A percentile compares a stretch with the other conserved stretches of the same genome.
These are phyloP conservation scores for Xylaria sp. DNA, from an alignment of 2,329 filamentous ascomycete species.

Conservation along the genomic window DNA sequence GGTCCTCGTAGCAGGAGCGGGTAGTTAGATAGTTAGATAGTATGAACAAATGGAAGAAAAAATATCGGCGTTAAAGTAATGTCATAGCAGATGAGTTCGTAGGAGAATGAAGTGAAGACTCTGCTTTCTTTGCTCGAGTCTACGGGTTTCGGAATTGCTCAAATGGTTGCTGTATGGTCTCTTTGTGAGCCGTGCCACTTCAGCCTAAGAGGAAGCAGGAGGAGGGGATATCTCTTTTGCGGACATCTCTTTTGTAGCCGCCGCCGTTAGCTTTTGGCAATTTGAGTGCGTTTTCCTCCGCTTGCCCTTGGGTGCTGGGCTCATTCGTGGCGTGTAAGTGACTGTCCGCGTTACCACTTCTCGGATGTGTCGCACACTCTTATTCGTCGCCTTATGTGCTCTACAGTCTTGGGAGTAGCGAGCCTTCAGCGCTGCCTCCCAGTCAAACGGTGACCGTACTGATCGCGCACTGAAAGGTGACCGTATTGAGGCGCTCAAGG, in stretches of 20 bases:
- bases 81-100: conserved; percentile 15
- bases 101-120: conserved; percentile 26
- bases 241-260: neutral
- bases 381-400: conserved; percentile 66
- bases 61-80: conserved; percentile 13
- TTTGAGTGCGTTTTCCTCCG: conserved; percentile 72
- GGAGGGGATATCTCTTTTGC: conserved; percentile 29
- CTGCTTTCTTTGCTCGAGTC: conserved; percentile 23
- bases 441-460: conserved; percentile 78
- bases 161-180: conserved; percentile 5
- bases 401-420: conserved; percentile 69
- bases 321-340: conserved; percentile 87
- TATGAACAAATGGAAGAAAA: conserved; percentile 48
- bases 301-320: conserved; percentile 90
- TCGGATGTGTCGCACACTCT: conserved; percentile 76
- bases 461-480: conserved; percentile 80
- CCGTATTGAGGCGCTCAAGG: conserved; percentile 70
- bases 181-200: neutral
- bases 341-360: conserved; percentile 96
- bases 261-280: conserved; percentile 45
- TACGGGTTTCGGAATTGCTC: conserved; percentile 20
- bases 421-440: conserved; percentile 77
- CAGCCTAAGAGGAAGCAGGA: conserved; percentile 44
- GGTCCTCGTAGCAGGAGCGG: conserved; percentile 10
- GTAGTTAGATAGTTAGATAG: conserved; percentile 17